Evolutionary conservation across 768 basidiomycete genomes (phyloP), one percentile per base, ranked within the genome.

Genomic region (Asterophora lycoperdoides): DNA sequence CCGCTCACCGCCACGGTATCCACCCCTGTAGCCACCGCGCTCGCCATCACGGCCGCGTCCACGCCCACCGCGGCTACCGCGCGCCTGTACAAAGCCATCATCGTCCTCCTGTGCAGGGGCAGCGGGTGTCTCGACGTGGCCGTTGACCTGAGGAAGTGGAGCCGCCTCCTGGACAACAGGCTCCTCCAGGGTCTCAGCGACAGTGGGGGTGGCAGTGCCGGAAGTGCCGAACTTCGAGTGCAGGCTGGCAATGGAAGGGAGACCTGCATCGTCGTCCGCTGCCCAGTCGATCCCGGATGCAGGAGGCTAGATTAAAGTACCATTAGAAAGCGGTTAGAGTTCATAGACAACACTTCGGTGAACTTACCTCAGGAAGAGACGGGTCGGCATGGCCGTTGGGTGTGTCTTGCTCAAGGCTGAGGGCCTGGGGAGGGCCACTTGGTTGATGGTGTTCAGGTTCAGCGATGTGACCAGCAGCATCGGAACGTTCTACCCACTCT

Each of bases 211-310:
- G n/a, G 74, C 79, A 23, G 83, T 77, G 6, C 82, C 84, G 34
- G 89, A 86, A 10, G 81, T 79, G 5, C 83, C 85, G 59, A 91
- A 89, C 55, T 79, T 80, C 38, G 85, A 84, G 49, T 91, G 88
- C 20, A 91, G 73, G 41, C 77, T 78, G 5, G 81, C 81, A 43
- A 93, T 84, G 1, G 86, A 73, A n/a, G 90, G 89, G 13, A 92
- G 77, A 5, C 78, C 87, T 14, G 74, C 79, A 53, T 85, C 84
- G n/a, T 89, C 86, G 48, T 89, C 87, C 35, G 80, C 82, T 13
- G 89, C 86, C 89, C 90, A 92, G 64, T 92, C 84, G 48, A 92
- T 74, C 20, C 56, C 62, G 53, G 47, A 53, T 41, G 55, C 49
- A 42, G 48, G 56, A 44, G 48, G 48, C 56, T 60, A 50, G 29